Conservation (phyloP, 2,329 filamentous ascomycete species). For the Pseudofabraea citricarpa region DNA sequence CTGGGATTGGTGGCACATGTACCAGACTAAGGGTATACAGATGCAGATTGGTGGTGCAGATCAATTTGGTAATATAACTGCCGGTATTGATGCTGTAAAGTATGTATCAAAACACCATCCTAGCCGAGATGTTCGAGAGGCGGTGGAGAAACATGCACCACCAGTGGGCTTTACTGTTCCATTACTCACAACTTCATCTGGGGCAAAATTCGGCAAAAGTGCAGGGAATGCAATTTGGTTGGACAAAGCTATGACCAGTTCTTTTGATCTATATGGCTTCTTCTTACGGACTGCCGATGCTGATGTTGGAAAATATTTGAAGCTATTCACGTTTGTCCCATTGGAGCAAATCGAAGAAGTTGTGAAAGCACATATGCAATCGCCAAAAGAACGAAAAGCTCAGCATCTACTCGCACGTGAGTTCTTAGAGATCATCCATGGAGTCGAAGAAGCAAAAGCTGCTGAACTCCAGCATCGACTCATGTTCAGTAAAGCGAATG, state of each 20-base stretch:
- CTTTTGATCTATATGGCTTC: slow-evolving; percentile 87
- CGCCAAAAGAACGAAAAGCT: slow-evolving; percentile 69
- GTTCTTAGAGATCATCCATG: slow-evolving; percentile 76
- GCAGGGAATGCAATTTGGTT: slow-evolving; percentile 94
- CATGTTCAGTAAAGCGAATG: slow-evolving; percentile 36
- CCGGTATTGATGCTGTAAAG: slow-evolving; percentile 82
- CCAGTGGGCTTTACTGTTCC: slow-evolving; percentile 89
- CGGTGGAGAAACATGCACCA: slow-evolving; percentile 32
- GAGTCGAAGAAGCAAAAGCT: slow-evolving; percentile 55
- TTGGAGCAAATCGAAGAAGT: slow-evolving; percentile 58
- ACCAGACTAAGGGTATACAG: slow-evolving; percentile 60
- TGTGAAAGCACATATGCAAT: slow-evolving; percentile 62
- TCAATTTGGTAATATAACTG: slow-evolving; percentile 93
- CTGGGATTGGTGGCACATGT: slow-evolving; percentile 95
- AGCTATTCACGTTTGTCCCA: slow-evolving; percentile 86
- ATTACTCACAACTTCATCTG: slow-evolving; percentile 77
- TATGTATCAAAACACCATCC: slow-evolving; percentile 58
- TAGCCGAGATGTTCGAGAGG: slow-evolving; percentile 37
- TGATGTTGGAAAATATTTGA: slow-evolving; percentile 76
- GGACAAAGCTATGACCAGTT: slow-evolving; percentile 71
- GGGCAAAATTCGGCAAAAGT: slow-evolving; percentile 91
- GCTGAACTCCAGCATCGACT: slow-evolving; percentile 52
- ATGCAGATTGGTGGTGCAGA: slow-evolving; percentile 94
- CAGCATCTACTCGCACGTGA: slow-evolving; percentile 83
- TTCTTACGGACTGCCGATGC: slow-evolving; percentile 79